Percentiles rank a stretch among this genome's conserved stretches.
Conservation (phyloP, 805 yeast species). For the Saccharomycopsis sp. region DNA sequence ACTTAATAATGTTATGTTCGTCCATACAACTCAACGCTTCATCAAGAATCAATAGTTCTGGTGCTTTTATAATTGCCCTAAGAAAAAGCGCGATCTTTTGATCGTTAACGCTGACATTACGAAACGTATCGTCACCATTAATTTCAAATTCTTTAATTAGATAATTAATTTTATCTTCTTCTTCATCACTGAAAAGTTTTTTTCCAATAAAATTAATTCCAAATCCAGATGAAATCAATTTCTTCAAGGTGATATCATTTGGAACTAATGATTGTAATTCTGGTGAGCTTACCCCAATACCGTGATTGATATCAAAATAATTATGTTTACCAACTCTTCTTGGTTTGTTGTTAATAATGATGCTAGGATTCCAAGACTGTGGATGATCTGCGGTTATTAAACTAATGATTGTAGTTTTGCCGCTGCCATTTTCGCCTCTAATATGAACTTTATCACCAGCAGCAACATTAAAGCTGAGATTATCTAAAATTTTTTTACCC, state of each 20-base stretch:
- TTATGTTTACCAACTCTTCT: conserved; percentile 69
- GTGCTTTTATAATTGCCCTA: conserved; percentile 71
- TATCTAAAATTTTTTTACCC: conserved; percentile 49
- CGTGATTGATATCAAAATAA: conserved; percentile 69
- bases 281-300: conserved; percentile 86
- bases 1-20: conserved; percentile 46
- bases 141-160: conserved; percentile 44
- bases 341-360: conserved; percentile 56
- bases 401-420: conserved; percentile 83
- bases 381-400: conserved; percentile 93
- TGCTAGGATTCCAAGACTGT: conserved; percentile 79
- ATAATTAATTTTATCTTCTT: conserved; percentile 34
- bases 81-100: conserved; percentile 75
- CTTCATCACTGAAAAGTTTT: conserved; percentile 31
- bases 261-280: conserved; percentile 90
- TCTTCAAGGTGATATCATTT: conserved; percentile 38
- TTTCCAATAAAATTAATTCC: background rate
- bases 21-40: conserved; percentile 94
- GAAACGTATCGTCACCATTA: conserved; percentile 35
- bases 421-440: conserved; percentile 85
- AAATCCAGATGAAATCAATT: conserved; percentile 66
- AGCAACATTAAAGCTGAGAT: conserved; percentile 59
- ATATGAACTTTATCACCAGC: conserved; percentile 84
- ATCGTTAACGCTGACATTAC: conserved; percentile 53
- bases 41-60: conserved; percentile 73